phyloP scores from a whole-genome alignment of 1,284 basidiomycete genomes.

The Polyporus tsugae region DNA sequence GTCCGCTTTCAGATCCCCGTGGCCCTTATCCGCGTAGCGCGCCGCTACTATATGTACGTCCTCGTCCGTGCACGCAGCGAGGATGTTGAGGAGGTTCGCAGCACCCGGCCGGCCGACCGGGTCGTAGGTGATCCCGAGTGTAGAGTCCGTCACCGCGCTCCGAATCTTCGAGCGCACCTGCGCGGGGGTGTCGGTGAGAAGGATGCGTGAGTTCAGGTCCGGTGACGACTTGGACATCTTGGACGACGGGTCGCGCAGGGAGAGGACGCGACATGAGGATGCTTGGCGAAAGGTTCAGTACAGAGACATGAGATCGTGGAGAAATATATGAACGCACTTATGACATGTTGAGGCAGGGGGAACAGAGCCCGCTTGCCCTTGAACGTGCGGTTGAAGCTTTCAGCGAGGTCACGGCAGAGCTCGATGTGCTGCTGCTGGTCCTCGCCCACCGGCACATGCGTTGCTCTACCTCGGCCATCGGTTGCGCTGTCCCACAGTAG shows the following conservation, averaged over 20 bases:
- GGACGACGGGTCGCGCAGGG: constrained; percentile 83
- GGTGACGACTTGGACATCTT: constrained; percentile 98
- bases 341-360: constrained; percentile 76
- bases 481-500: background rate
- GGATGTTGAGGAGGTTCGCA: constrained; percentile 84
- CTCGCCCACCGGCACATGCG: constrained; percentile 95
- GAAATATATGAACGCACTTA: constrained; percentile 64
- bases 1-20: constrained; percentile 76
- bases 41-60: constrained; percentile 56
- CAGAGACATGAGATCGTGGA: background rate
- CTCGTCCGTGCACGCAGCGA: constrained; percentile 70
- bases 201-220: constrained; percentile 82
- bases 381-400: constrained; percentile 82
- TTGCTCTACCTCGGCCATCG: constrained; percentile 61
- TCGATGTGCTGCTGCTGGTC: constrained; percentile 96
- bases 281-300: constrained; percentile 54
- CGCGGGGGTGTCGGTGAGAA: constrained; percentile 79
- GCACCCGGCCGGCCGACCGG: constrained; percentile 82
- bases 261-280: constrained; percentile 79
- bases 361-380: constrained; percentile 60
- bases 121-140: constrained; percentile 78
- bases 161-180: constrained; percentile 80
- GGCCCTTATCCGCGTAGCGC: constrained; percentile 64
- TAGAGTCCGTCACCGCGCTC: constrained; percentile 87
- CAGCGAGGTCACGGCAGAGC: constrained; percentile 84